Percentiles rank a stretch among this genome's conserved stretches.
Evolutionary conservation across 371 early-diverging fungal species (phyloP).

Genomic region (Mortierella sp.): DNA sequence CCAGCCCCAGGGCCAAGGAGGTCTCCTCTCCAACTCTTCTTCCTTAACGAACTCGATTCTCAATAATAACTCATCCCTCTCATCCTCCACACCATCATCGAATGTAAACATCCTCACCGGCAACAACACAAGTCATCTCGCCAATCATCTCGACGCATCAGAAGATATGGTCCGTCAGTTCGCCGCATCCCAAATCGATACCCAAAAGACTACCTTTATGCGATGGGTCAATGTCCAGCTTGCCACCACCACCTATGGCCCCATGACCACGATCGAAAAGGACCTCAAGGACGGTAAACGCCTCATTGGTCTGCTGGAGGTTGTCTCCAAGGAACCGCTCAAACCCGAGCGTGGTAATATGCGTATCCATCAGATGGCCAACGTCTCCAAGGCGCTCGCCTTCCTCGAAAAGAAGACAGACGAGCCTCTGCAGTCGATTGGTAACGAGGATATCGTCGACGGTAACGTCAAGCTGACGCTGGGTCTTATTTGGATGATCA

Average conservation of each 20-base stretch:
- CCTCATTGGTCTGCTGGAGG: slow-evolving; percentile 72
- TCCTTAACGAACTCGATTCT: background rate
- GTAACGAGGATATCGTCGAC: slow-evolving; percentile 89
- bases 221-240: slow-evolving; percentile 90
- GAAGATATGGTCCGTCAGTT: slow-evolving; percentile 51
- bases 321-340: slow-evolving; percentile 65
- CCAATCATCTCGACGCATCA: slow-evolving; percentile 30
- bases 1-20: slow-evolving; percentile 23
- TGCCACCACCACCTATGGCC: slow-evolving; percentile 44
- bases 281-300: slow-evolving; percentile 78
- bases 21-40: background rate
- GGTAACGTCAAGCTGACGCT: slow-evolving; percentile 90
- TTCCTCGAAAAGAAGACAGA: slow-evolving; percentile 77
- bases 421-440: slow-evolving; percentile 72
- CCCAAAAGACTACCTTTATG: slow-evolving; percentile 85
- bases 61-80: background rate
- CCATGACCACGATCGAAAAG: slow-evolving; percentile 63
- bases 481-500: slow-evolving; percentile 87
- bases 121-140: slow-evolving; percentile 14
- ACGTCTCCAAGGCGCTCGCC: slow-evolving; percentile 79
- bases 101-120: slow-evolving; percentile 2
- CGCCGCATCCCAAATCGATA: slow-evolving; percentile 59
- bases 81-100: background rate
- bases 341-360: slow-evolving; percentile 77
- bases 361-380: slow-evolving; percentile 89